Percentiles rank a stretch among this genome's conserved stretches.
phyloP scores from a whole-genome alignment of 106 monocot species.

The Dendrobium officinale region DNA sequence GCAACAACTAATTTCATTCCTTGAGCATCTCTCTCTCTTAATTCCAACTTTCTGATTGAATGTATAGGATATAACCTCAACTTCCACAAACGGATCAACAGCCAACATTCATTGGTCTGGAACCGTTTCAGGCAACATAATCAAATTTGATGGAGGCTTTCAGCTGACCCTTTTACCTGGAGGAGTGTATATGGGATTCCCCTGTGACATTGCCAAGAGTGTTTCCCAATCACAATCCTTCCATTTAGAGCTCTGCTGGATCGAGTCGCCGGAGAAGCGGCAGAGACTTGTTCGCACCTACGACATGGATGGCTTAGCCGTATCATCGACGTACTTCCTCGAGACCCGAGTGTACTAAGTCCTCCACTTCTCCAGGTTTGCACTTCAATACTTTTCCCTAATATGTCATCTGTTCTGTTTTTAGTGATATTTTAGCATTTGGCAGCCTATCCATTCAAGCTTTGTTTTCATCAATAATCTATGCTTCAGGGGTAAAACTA shows the following conservation, averaged over 20 bases:
- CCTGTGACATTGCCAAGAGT: conserved; percentile 55
- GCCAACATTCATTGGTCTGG: conserved; percentile 84
- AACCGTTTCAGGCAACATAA: conserved; percentile 43
- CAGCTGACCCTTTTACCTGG: conserved; percentile 75
- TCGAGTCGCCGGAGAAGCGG: conserved; percentile 68
- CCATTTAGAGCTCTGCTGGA: conserved; percentile 92
- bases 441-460: too few species aligned
- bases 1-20: background rate
- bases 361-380: too few species aligned
- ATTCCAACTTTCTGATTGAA: background rate
- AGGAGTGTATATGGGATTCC: conserved; percentile 94
- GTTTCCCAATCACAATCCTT: conserved; percentile 73
- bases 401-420: too few species aligned
- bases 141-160: conserved; percentile 76
- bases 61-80: conserved; percentile 55
- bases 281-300: conserved; percentile 87
- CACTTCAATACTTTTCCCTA: too few species aligned
- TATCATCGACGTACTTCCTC: conserved; percentile 78
- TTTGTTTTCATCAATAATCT: too few species aligned
- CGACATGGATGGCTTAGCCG: conserved; percentile 69
- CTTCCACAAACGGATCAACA: conserved; percentile 21
- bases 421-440: too few species aligned
- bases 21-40: background rate
- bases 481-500: too few species aligned
- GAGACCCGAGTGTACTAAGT: conserved; percentile 53